phyloP scores from a whole-genome alignment of 1,284 basidiomycete species.

The Phylloboletellus chloephorus region DNA sequence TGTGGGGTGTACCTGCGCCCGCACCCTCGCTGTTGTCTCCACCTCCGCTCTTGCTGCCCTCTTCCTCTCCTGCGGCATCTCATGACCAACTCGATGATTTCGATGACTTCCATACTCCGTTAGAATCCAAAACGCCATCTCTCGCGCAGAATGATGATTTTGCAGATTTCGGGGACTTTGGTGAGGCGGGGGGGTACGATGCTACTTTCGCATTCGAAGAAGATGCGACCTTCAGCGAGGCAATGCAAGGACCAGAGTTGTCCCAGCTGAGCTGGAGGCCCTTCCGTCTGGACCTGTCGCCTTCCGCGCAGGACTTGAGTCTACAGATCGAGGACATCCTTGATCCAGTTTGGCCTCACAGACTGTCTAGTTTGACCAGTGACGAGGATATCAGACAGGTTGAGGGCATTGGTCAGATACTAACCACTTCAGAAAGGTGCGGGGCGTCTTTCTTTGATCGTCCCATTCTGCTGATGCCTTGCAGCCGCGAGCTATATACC shows the following conservation, averaged over 20 bases:
- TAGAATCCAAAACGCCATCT: slow-evolving; percentile 37
- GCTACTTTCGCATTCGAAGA: slow-evolving; percentile 37
- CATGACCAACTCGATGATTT: slow-evolving; percentile 58
- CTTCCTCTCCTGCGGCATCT: slow-evolving; percentile 31
- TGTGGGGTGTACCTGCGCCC: slow-evolving; percentile 56
- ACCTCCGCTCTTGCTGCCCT: slow-evolving; percentile 20
- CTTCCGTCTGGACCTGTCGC: slow-evolving; percentile 59
- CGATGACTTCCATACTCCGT: slow-evolving; percentile 63
- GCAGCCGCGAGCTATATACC: slow-evolving; percentile 73
- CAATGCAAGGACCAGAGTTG: slow-evolving; percentile 36
- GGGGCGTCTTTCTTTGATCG: slow-evolving; percentile 9
- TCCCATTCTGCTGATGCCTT: slow-evolving; percentile 27
- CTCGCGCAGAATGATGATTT: slow-evolving; percentile 63
- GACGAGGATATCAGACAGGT: slow-evolving; percentile 74
- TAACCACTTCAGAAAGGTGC: slow-evolving; percentile 71
- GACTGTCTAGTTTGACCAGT: slow-evolving; percentile 50
- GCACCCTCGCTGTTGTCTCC: slow-evolving; percentile 32
- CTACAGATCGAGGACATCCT: slow-evolving; percentile 63
- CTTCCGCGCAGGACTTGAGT: slow-evolving; percentile 51
- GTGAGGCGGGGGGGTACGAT: slow-evolving; percentile 49
- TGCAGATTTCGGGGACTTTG: slow-evolving; percentile 85
- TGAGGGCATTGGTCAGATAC: slow-evolving; percentile 73
- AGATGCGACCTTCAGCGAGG: slow-evolving; percentile 39
- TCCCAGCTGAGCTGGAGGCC: slow-evolving; percentile 53
- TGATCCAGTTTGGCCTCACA: slow-evolving; percentile 56